Evolutionary conservation across 148 eudicot species (phyloP), one percentile per base, ranked within the genome.

Genomic region (Silene conica): DNA sequence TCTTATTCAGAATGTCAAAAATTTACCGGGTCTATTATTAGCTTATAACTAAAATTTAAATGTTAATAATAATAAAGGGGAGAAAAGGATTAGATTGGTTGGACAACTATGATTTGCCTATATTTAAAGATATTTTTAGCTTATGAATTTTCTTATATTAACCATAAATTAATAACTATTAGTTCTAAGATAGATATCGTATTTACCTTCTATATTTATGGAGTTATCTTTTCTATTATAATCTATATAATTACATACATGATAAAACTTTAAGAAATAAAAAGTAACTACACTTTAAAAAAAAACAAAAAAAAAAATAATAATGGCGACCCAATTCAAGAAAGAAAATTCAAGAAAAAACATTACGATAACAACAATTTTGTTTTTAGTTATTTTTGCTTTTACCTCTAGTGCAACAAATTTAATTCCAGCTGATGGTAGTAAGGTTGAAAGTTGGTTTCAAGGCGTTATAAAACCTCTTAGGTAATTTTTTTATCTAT

Each of bases 381-480:
- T 65, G 4, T 25, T 72, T 16, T 26, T 71, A 21, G 19, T 72
- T 28, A 64, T n/a, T 59, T 0, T 66, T 38, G 6, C 65, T 1
- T 19, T 45, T 41, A 65, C 19, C 1, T 4, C 34, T 13, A 41
- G 11, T 43, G 76, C 80, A 72, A 56, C 60, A 56, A 72, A 61
- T 3, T 14, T 56, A 5, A 77, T 90, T 13, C 92, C 96, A 0
- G 22, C 77, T 0, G 66, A 80, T 15, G 22, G 14, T 18, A 14
- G 77, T 2, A 54, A 82, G 73, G 4, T 90, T 9, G 25, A 79
- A 10, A 25, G 7, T 7, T 90, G 89, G 92, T 90, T 88, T 66
- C 31, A 75, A 6, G 52, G 22, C 0, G 65, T 43, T 2, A 79
- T 84, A 16, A 64, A 61, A 56, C 78, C 80, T 3, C 1, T 34